A percentile compares a stretch with the other conserved stretches of the same genome.
These are phyloP conservation scores for Dalechampia spathulata DNA, from an alignment of 441 rosid genomes.

Conservation along the genomic window DNA sequence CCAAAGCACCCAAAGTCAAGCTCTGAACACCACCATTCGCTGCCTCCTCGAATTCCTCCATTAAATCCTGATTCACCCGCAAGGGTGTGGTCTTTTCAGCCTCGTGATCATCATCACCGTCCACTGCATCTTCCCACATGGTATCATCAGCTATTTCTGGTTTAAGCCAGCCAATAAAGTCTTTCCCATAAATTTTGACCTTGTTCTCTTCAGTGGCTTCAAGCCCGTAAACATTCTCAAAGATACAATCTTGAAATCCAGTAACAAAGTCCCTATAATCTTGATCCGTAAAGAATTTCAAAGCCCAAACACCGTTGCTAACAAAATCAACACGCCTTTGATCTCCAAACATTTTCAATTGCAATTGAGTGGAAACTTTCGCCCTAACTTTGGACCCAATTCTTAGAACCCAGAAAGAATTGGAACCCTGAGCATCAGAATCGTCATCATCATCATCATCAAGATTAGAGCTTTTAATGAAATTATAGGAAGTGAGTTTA, in stretches of 20 bases:
- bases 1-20: slow-evolving; percentile 91
- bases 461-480: slow-evolving; percentile 19
- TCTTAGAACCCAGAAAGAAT: slow-evolving; percentile 57
- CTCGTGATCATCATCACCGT: slow-evolving; percentile 32
- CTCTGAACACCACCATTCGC: slow-evolving; percentile 84
- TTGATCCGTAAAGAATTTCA: slow-evolving; percentile 59
- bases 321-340: slow-evolving; percentile 88
- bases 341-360: slow-evolving; percentile 55
- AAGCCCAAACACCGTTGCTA: slow-evolving; percentile 71
- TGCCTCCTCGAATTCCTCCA: slow-evolving; percentile 81
- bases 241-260: slow-evolving; percentile 62
- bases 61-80: slow-evolving; percentile 56
- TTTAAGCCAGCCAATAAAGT: slow-evolving; percentile 83
- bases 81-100: slow-evolving; percentile 41
- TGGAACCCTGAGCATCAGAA: slow-evolving; percentile 17
- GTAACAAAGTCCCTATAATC: slow-evolving; percentile 43
- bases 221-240: slow-evolving; percentile 74
- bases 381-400: slow-evolving; percentile 54
- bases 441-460: slow-evolving; percentile 41
- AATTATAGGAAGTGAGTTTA: slow-evolving; percentile 44
- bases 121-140: slow-evolving; percentile 95
- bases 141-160: slow-evolving; percentile 93
- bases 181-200: slow-evolving; percentile 77
- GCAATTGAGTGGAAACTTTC: slow-evolving; percentile 61
- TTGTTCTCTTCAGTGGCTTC: slow-evolving; percentile 74